phyloP scores from a whole-genome alignment of 78 protist genomes.

The Ministeria vibrans region DNA sequence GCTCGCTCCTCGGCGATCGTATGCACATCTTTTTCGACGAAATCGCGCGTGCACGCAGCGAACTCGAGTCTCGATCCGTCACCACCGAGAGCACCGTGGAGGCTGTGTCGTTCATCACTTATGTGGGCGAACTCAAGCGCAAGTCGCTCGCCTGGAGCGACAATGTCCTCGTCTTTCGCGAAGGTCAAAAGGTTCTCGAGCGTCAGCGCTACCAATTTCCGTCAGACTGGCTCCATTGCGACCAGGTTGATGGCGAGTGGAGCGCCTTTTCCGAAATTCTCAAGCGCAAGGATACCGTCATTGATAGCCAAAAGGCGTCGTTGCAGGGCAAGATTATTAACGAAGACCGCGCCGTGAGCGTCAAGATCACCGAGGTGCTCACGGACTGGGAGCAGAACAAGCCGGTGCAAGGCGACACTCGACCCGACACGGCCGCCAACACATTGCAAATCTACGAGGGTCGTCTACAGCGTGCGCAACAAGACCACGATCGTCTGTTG shows the following conservation, averaged over 20 bases:
- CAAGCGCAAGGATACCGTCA: constrained; percentile 7
- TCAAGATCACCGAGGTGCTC: not conserved
- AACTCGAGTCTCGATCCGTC: constrained; percentile 58
- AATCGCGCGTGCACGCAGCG: constrained; percentile 34
- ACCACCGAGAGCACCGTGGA: constrained; percentile 73
- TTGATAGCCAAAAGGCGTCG: not conserved
- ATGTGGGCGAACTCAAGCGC: constrained; percentile 47
- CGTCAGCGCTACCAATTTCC: constrained; percentile 77
- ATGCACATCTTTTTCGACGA: constrained; percentile 30
- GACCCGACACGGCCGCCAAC: constrained; percentile 39
- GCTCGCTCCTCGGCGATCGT: constrained; percentile 30
- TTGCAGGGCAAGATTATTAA: constrained; percentile 34
- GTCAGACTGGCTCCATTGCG: constrained; percentile 71
- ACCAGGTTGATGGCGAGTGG: constrained; percentile 73
- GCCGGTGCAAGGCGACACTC: constrained; percentile 65
- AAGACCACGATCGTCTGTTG: constrained; percentile 34
- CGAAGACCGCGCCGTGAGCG: constrained; percentile 25
- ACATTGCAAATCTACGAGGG: constrained; percentile 40
- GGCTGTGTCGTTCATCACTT: constrained; percentile 69
- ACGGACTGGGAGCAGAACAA: constrained; percentile 33
- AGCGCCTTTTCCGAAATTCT: constrained; percentile 53
- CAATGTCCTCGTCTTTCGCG: constrained; percentile 14
- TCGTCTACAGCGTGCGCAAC: constrained; percentile 29
- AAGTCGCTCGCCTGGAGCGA: constrained; percentile 35
- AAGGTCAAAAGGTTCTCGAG: constrained; percentile 60